phyloP scores from a whole-genome alignment of 2,329 filamentous ascomycete genomes.

The Phoma herbarum region DNA sequence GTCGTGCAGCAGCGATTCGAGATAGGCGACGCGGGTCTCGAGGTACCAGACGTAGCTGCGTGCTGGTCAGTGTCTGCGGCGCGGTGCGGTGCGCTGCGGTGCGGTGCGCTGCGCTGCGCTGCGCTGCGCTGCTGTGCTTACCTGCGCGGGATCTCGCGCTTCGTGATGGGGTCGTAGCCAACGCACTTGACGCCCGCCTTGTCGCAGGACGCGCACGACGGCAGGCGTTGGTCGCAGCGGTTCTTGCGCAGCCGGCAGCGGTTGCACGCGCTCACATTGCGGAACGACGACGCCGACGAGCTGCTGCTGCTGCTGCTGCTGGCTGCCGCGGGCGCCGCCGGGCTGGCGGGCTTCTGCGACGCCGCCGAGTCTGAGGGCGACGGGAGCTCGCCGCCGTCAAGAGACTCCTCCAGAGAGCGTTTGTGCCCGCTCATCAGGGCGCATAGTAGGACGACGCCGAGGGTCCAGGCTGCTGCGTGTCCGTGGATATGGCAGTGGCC shows the following conservation, averaged over 20 bases:
- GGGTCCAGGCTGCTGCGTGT: conserved; percentile 11
- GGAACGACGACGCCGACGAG: conserved; percentile 42
- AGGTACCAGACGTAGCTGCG: conserved; percentile 90
- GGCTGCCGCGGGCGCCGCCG: conserved; percentile 30
- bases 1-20: conserved; percentile 76
- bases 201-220: conserved; percentile 89
- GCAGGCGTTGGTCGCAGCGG: conserved; percentile 90
- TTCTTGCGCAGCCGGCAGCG: conserved; percentile 88
- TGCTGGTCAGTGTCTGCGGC: background rate
- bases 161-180: conserved; percentile 95
- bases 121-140: background rate
- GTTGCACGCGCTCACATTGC: conserved; percentile 87
- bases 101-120: no score
- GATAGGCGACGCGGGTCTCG: conserved; percentile 82
- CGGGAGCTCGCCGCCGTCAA: conserved; percentile 44
- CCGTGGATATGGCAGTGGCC: background rate
- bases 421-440: conserved; percentile 52
- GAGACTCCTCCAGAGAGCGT: conserved; percentile 50
- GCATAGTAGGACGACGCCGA: conserved; percentile 40
- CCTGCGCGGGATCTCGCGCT: conserved; percentile 85
- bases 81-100: no score
- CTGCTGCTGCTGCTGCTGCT: conserved; percentile 24
- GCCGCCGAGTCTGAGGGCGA: conserved; percentile 40
- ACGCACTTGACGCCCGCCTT: conserved; percentile 93
- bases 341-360: conserved; percentile 43